These are phyloP conservation scores for Cyclotella sp. DNA, from an alignment of 108 stramenopile genomes.

Conservation along the genomic window DNA sequence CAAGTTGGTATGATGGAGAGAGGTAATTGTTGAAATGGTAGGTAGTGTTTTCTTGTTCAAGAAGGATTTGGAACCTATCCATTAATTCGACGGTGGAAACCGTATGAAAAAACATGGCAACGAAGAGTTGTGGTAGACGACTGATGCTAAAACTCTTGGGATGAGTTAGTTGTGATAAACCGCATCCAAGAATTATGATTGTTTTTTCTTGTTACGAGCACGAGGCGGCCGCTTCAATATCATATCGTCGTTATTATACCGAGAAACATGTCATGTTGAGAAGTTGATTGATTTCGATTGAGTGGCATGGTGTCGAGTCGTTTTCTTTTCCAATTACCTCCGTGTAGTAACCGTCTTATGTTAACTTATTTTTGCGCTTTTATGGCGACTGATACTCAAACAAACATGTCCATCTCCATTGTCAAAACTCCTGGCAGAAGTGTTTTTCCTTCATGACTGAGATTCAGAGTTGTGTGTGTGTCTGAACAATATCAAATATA, in stretches of 20 bases:
- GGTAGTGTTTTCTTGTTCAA: constrained; percentile 20
- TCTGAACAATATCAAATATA: no score
- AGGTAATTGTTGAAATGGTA: constrained; percentile 29
- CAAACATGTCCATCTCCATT: no score
- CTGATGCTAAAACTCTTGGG: background rate
- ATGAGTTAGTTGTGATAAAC: no score
- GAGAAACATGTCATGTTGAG: background rate
- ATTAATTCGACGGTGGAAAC: constrained; percentile 31
- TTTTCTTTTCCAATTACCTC: background rate
- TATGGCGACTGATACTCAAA: no score
- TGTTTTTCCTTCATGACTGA: no score
- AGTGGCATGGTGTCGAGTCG: background rate
- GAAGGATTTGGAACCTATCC: constrained; percentile 33
- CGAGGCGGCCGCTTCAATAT: no score
- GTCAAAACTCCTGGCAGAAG: no score
- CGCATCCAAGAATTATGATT: constrained; percentile 6
- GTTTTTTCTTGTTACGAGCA: background rate
- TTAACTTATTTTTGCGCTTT: no score
- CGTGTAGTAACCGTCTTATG: background rate
- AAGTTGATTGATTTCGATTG: background rate
- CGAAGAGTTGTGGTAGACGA: background rate
- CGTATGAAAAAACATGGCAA: background rate
- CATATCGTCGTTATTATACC: background rate
- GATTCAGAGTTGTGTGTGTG: no score
- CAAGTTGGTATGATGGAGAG: constrained; percentile 26